A percentile compares a stretch with the other conserved stretches of the same genome.
Conservation (phyloP, 805 yeast genomes). For the Phaffomyces thermotolerans region DNA sequence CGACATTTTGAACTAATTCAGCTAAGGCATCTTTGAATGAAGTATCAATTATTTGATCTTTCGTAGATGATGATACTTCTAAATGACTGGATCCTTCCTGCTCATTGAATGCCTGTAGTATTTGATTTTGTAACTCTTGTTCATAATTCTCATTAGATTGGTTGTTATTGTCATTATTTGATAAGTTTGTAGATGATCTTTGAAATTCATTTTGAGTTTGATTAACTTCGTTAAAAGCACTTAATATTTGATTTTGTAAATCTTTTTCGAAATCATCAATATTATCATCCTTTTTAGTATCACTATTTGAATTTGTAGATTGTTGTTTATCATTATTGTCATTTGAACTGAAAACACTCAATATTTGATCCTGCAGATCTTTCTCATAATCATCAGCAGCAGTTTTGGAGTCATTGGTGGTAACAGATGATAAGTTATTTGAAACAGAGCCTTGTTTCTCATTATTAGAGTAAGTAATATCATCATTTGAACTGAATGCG, state of each 20-base stretch:
- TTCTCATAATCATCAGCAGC: constrained; percentile 5
- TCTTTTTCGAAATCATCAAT: constrained; percentile 6
- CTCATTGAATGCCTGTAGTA: constrained; percentile 8
- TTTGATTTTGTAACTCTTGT: constrained; percentile 14
- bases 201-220: not conserved
- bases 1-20: constrained; percentile 49
- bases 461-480: no score
- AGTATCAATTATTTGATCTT: no score
- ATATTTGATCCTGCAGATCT: not conserved
- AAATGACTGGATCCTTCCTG: no score
- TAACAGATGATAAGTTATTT: no score
- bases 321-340: no score
- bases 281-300: not conserved
- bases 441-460: no score
- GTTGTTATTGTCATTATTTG: not conserved
- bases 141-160: constrained; percentile 12
- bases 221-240: not conserved
- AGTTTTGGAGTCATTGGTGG: no score
- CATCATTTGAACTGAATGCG: constrained; percentile 12
- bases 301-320: no score
- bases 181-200: no score
- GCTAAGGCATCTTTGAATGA: constrained; percentile 44
- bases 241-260: not conserved
- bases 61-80: no score
- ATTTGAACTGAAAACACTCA: not conserved